Evolutionary conservation across 129 eudicot genomes (phyloP).

Genomic region (Centella asiatica): DNA sequence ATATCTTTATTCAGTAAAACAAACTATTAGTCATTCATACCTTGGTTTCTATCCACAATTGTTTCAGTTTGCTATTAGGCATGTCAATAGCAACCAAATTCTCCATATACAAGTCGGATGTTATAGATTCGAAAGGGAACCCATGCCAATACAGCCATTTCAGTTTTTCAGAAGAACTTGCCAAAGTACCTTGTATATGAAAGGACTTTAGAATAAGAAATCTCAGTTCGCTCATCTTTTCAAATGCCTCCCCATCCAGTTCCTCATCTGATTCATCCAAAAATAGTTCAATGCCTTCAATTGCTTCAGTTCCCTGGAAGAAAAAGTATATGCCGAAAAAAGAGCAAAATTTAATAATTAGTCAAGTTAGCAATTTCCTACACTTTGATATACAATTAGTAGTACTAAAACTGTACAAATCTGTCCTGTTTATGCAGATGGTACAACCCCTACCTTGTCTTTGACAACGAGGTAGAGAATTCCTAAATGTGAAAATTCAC

Average conservation of each 20-base stretch:
- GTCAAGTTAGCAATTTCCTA: too few relatives aligned
- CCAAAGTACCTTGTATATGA: background rate
- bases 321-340: too few relatives aligned
- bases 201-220: background rate
- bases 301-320: background rate
- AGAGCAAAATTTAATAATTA: too few relatives aligned
- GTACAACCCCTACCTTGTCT: too few relatives aligned
- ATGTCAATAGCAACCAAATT: background rate
- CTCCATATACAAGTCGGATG: background rate
- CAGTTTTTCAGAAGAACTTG: background rate
- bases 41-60: background rate
- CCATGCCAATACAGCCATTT: background rate
- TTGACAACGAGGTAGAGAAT: too few relatives aligned
- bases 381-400: too few relatives aligned
- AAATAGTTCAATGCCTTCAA: background rate
- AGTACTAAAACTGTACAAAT: too few relatives aligned
- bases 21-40: background rate
- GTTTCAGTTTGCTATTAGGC: background rate
- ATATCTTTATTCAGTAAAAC: background rate
- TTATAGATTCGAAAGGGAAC: background rate
- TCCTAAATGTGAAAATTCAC: too few relatives aligned
- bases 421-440: too few relatives aligned
- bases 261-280: accelerated
- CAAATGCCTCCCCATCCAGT: background rate
- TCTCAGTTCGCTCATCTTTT: background rate